A percentile compares a stretch with the other conserved stretches of the same genome.
phyloP scores from a whole-genome alignment of 805 yeast species.

The Candida arabinofermentans region DNA sequence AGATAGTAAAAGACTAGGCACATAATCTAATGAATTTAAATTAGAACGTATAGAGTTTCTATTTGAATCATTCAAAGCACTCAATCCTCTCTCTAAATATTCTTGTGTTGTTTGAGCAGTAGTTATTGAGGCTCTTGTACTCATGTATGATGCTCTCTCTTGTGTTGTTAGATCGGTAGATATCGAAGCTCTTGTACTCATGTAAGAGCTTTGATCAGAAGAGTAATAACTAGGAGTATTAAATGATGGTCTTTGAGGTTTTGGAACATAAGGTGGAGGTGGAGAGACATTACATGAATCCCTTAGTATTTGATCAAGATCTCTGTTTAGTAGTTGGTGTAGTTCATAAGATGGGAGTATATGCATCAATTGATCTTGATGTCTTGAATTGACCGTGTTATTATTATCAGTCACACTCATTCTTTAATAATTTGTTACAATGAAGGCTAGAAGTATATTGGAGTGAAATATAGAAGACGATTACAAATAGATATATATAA shows the following conservation, averaged over 20 bases:
- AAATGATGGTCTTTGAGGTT: neutral
- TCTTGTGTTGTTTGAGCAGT: neutral
- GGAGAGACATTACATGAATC: neutral
- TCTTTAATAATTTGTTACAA: no score
- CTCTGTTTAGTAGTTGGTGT: neutral
- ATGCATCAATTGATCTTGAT: neutral
- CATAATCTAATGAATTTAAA: neutral
- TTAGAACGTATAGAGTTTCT: constrained; percentile 11
- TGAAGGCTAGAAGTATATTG: no score
- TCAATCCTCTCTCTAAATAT: neutral
- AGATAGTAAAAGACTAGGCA: constrained; percentile 8
- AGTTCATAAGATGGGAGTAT: neutral
- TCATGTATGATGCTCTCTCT: neutral
- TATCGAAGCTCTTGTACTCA: no score
- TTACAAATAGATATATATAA: no score
- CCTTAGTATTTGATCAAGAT: neutral
- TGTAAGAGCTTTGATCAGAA: neutral
- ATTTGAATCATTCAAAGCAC: constrained; percentile 4
- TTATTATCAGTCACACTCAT: neutral
- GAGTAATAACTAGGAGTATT: no score
- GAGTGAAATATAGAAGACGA: no score
- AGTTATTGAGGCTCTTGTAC: neutral
- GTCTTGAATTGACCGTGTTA: neutral
- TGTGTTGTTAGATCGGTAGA: neutral
- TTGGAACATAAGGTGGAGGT: neutral